Evolutionary conservation across 306 rosid genomes (phyloP), one percentile per base, ranked within the genome.

Genomic region (Dicorynia guianensis): DNA sequence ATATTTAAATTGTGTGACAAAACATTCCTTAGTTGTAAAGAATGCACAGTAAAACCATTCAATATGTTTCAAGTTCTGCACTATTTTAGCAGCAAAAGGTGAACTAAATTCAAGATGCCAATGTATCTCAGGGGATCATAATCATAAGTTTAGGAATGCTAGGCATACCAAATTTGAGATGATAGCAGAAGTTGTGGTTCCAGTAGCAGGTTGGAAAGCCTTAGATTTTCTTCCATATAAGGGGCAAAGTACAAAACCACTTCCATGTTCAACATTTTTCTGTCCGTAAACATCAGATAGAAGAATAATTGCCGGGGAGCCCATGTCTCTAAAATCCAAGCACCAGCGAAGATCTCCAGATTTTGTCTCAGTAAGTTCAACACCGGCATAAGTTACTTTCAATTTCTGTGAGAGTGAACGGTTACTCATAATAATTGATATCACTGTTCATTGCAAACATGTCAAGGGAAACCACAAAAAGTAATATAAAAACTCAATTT

Each of bases 271-370:
- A 46, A 85, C 67, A 68, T 66, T 91, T 86, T 86, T 90, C 83
- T 86, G 85, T 65, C 98, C 98, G 20, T 79, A 87, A 39, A 89
- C 84, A 83, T 88, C 97, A 40, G 97, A 82, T 49, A 96, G 98
- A 66, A 78, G 80, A 81, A 90, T 71, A 67, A 96, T 89, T 12
- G 98, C 96, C 61, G 97, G 97, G 54, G 96, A 85, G 79, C 78
- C 89, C 95, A 96, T 92, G 72, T 96, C 99, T 96, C 99, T 96
- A 79, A 96, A 96, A 80, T 96, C 99, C 93, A 96, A 90, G 88
- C 99, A 96, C 99, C 99, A 96, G 66, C 91, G 97, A 76, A 92
- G 98, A 62, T 96, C 99, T 78, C 97, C 99, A 35, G 96, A 79
- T 82, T 78, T 89, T 67, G 83, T 25, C 64, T 96, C 97, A 34